phyloP scores from a whole-genome alignment of 148 eudicot genomes.

The Camellia sinensis region DNA sequence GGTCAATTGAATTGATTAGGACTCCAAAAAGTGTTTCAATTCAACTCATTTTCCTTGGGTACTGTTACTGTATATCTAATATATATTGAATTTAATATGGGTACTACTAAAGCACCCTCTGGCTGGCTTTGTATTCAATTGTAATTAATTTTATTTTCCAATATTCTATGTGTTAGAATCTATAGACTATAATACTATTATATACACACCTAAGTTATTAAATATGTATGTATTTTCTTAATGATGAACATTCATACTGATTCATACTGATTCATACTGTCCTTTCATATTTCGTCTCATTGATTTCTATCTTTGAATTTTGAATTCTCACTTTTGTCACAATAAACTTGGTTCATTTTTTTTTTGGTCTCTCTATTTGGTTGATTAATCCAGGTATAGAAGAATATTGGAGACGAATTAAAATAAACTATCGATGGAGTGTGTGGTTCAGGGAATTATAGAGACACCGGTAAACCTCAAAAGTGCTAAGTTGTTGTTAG shows the following conservation, averaged over 20 bases:
- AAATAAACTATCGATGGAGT: slow-evolving; percentile 49
- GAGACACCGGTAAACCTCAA: slow-evolving; percentile 63
- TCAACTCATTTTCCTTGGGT: neutral
- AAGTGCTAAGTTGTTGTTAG: neutral
- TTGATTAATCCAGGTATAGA: neutral
- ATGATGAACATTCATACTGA: neutral
- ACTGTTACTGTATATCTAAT: neutral
- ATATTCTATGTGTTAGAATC: neutral
- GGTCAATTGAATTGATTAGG: too few species aligned
- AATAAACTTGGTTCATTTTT: too few species aligned
- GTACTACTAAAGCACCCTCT: neutral
- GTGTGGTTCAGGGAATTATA: slow-evolving; percentile 91
- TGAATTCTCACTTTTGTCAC: neutral
- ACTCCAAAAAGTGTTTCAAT: neutral
- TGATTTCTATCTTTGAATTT: neutral
- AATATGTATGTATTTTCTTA: neutral
- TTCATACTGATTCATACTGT: neutral
- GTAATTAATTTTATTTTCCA: neutral
- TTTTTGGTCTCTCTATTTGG: neutral
- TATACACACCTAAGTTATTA: neutral
- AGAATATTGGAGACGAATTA: neutral
- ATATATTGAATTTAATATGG: neutral
- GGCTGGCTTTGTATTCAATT: neutral
- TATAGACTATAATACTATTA: neutral
- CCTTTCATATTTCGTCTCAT: neutral